These are phyloP conservation scores for Chaetomium cochliodes DNA, from an alignment of 495 filamentous ascomycete genomes.

Conservation along the genomic window DNA sequence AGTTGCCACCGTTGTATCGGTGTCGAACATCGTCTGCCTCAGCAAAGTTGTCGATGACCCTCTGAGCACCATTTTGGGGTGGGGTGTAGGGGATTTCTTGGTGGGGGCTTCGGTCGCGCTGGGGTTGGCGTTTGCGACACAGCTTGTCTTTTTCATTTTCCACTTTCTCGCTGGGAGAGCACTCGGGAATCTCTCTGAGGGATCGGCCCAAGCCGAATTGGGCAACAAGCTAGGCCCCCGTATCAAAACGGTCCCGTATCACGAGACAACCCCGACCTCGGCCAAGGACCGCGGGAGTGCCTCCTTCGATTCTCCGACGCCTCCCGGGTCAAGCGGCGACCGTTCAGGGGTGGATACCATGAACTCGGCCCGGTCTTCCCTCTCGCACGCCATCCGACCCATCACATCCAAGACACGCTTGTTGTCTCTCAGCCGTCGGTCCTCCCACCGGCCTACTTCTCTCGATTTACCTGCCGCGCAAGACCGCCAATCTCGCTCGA, in stretches of 20 bases:
- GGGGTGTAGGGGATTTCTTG: slow-evolving; percentile 34
- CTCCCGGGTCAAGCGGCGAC: slow-evolving; percentile 43
- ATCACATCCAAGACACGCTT: slow-evolving; percentile 52
- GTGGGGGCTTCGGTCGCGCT: slow-evolving; percentile 43
- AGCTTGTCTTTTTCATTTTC: slow-evolving; percentile 43
- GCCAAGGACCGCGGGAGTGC: slow-evolving; percentile 28
- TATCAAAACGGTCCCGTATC: slow-evolving; percentile 50
- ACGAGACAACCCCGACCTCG: slow-evolving; percentile 38
- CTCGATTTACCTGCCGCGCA: slow-evolving; percentile 39
- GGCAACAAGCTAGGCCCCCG: slow-evolving; percentile 30
- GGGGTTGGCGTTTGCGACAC: slow-evolving; percentile 42
- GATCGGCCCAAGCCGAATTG: slow-evolving; percentile 34
- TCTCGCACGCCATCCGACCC: slow-evolving; percentile 52
- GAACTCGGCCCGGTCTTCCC: slow-evolving; percentile 53
- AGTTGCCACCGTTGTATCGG: slow-evolving; percentile 42
- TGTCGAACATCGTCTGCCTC: slow-evolving; percentile 40
- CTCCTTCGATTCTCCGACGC: slow-evolving; percentile 34
- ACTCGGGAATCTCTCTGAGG: slow-evolving; percentile 26
- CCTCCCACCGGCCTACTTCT: slow-evolving; percentile 38
- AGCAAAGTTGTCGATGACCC: slow-evolving; percentile 31
- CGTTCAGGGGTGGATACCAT: slow-evolving; percentile 50
- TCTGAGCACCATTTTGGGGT: slow-evolving; percentile 35
- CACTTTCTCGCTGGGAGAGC: slow-evolving; percentile 38
- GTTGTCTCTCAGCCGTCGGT: slow-evolving; percentile 34
- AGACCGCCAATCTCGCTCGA: slow-evolving; percentile 23